Percentiles rank a stretch among this genome's conserved stretches.
Evolutionary conservation across 768 basidiomycete species (phyloP).

Genomic region (Pluteus cervinus): DNA sequence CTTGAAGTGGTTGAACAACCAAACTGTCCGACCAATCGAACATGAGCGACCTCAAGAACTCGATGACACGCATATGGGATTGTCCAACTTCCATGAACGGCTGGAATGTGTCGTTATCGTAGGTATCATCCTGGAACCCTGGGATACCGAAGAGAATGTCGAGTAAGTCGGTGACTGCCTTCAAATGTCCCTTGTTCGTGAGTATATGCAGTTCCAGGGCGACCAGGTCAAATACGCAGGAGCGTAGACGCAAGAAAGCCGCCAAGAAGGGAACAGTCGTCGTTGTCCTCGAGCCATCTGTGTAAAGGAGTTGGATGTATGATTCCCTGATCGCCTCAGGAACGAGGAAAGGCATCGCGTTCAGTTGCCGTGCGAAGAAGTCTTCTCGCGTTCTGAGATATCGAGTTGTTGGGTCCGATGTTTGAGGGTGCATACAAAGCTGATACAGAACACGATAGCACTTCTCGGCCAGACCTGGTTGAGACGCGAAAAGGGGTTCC

Average conservation of each 20-base stretch:
- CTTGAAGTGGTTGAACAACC: slow-evolving; percentile 45
- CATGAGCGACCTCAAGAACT: slow-evolving; percentile 79
- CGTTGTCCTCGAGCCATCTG: slow-evolving; percentile 61
- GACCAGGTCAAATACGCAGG: slow-evolving; percentile 78
- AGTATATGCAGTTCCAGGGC: slow-evolving; percentile 87
- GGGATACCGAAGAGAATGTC: slow-evolving; percentile 81
- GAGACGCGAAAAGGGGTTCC: slow-evolving; percentile 52
- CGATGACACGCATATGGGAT: slow-evolving; percentile 79
- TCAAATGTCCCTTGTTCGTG: slow-evolving; percentile 70
- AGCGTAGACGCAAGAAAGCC: slow-evolving; percentile 76
- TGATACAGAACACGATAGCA: slow-evolving; percentile 81
- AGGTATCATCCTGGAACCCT: slow-evolving; percentile 48
- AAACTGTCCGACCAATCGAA: slow-evolving; percentile 86
- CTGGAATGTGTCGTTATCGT: slow-evolving; percentile 44
- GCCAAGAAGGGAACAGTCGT: slow-evolving; percentile 65
- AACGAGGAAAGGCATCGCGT: slow-evolving; percentile 60
- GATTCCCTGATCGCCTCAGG: slow-evolving; percentile 46
- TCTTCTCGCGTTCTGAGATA: slow-evolving; percentile 86
- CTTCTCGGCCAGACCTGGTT: slow-evolving; percentile 80
- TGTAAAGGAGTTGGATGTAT: slow-evolving; percentile 57
- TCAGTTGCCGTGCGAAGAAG: slow-evolving; percentile 85
- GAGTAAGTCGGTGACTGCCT: slow-evolving; percentile 67
- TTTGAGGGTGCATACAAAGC: slow-evolving; percentile 80
- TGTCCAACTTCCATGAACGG: slow-evolving; percentile 74
- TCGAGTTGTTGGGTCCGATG: slow-evolving; percentile 74